Evolutionary conservation across 768 basidiomycete species (phyloP), one percentile per base, ranked within the genome.

Genomic region (Amanita molliuscula): DNA sequence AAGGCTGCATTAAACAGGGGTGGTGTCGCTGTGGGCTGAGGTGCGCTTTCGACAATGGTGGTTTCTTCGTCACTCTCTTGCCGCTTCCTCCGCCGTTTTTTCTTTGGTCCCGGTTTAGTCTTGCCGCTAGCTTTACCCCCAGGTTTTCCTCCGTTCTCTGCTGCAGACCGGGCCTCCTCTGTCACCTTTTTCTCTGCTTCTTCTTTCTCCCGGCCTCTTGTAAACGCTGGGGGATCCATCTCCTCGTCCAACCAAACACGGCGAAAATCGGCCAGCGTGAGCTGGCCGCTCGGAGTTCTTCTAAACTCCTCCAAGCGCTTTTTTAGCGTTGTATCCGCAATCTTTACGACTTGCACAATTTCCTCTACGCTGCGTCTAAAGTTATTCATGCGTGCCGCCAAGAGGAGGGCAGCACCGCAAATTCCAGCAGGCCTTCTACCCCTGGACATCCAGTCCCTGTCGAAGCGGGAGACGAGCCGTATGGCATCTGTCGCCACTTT

Each of bases 301-400:
- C 84, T 89, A 73, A 99, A 99, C 68, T 99, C 96, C 21, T 93
- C 88, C 13, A 99, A 70, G 15, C 96, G 79, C 65, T 95, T 97
- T 68, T 84, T 82, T 37, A 99, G 67, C 3, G 96, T 99, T 9
- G 82, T 84, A 59, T 97, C 93, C n/a, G 93, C 91, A 56, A 97
- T 96, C 68, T 98, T 99, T 56, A 98, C 96, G 13, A 99, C 93
- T 62, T 99, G 96, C 16, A 97, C 93, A 42, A 99, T 88, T 65
- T 99, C 96, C 61, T 94, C 88, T 9, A 97, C 76, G 21, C 85
- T 89, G 41, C 96, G 74, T 37, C 94, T 73, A 61, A 95, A 98
- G 65, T 96, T 96, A 69, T 95, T 97, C 96, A 99, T 98, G 21
- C 96, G 82, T 28, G 93, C 96, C 0, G 96, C 96, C 13, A 99